Evolutionary conservation across 1,284 basidiomycete species (phyloP).

Genomic region (Sanghuangporus baumii): DNA sequence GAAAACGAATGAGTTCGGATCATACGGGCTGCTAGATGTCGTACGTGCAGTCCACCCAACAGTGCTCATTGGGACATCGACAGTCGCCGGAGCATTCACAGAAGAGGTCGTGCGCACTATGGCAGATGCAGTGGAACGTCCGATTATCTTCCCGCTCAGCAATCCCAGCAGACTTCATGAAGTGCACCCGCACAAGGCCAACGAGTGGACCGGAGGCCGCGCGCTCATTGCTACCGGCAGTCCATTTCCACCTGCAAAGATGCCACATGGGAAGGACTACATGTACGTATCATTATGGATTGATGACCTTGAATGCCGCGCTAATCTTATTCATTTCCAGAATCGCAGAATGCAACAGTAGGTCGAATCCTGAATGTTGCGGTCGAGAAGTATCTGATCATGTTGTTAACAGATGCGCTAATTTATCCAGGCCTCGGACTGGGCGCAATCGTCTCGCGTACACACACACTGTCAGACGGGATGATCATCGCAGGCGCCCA

Average conservation of each 20-base stretch:
- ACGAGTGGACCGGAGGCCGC: conserved; percentile 71
- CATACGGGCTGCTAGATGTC: conserved; percentile 57
- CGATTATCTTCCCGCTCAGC: conserved; percentile 78
- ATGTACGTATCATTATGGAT: conserved; percentile 35
- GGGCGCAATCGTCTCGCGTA: conserved; percentile 61
- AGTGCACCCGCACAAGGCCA: conserved; percentile 67
- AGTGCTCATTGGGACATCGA: conserved; percentile 79
- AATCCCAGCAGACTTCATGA: conserved; percentile 79
- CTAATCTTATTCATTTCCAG: conserved; percentile 26
- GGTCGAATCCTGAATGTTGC: conserved; percentile 20
- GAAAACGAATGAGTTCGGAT: conserved; percentile 34
- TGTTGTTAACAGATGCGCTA: conserved; percentile 48
- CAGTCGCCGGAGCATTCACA: conserved; percentile 74
- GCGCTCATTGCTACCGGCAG: conserved; percentile 79
- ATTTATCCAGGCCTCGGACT: conserved; percentile 79
- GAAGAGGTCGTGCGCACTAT: conserved; percentile 71
- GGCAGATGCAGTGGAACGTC: conserved; percentile 60
- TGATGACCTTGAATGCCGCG: background rate
- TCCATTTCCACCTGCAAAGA: conserved; percentile 73
- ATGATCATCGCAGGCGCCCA: conserved; percentile 78
- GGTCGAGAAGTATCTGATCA: background rate
- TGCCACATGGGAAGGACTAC: conserved; percentile 63
- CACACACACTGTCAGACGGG: conserved; percentile 58
- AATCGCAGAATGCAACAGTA: conserved; percentile 71
- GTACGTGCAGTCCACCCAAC: conserved; percentile 66